Evolutionary conservation across 768 basidiomycete genomes (phyloP), one percentile per base, ranked within the genome.

Genomic region (Clavulina sp.): DNA sequence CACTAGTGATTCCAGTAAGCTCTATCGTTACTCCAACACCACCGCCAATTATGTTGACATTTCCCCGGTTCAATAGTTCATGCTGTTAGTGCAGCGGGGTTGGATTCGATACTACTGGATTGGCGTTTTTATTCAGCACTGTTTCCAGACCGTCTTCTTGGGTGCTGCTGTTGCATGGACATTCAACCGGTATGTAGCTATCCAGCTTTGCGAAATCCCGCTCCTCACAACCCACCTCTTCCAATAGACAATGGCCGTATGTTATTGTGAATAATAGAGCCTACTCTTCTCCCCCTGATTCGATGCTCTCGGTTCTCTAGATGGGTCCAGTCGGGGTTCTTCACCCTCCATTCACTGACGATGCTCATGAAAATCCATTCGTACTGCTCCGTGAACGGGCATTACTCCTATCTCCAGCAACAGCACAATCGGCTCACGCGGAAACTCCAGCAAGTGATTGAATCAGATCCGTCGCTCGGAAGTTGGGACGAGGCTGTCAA

Each of bases 321-420:
- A 32, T 96, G 92, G 92, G 92, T 96, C 4, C 92, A 96, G 62
- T 85, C 84, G 4, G 89, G 87, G 4, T 92, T 84, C 64, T 68
- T 91, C 47, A 92, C 84, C 0, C 65, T 89, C 47, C 92, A 96
- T 62, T 78, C 84, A 5, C 69, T 97, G 21, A 85, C 81, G 54
- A 80, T 91, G 80, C 75, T 89, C 58, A 91, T 91, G 87, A 86
- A 95, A 67, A 81, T 93, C 72, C 92, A 99, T 64, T 95, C 89
- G 3, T 99, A 96, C 65, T 76, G 84, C 63, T 74, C 80, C 21
- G 75, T 82, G 40, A 96, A 96, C 60, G 88, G 93, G 4, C n/a
- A n/a, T n/a, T n/a, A n/a, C n/a, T n/a, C n/a, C n/a, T n/a, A n/a
- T n/a, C n/a, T n/a, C n/a, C n/a, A n/a, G n/a, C n/a, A n/a, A n/a